Conservation (phyloP, 257 asterid species). For the Gardenia jasminoides region DNA sequence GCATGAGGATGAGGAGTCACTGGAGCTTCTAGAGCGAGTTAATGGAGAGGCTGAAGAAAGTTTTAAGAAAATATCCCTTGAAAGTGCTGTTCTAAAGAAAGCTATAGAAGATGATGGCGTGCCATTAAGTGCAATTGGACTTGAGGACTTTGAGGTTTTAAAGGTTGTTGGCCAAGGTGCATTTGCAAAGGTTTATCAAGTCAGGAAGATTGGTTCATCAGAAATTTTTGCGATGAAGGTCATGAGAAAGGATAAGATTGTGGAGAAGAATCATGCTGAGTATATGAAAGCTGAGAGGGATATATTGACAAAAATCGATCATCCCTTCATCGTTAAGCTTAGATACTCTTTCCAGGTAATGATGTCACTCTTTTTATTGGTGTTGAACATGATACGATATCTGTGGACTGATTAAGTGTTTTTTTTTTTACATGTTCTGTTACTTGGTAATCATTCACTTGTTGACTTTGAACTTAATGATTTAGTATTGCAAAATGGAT, state of each 20-base stretch:
- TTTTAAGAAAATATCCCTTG: slow-evolving; percentile 21
- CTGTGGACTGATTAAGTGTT: background rate
- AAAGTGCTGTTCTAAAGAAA: slow-evolving; percentile 22
- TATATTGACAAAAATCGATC: slow-evolving; percentile 62
- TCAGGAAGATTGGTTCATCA: slow-evolving; percentile 55
- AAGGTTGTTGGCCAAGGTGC: slow-evolving; percentile 87
- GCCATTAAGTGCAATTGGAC: slow-evolving; percentile 42
- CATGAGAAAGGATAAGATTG: slow-evolving; percentile 68
- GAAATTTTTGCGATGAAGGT: slow-evolving; percentile 84
- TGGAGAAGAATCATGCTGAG: slow-evolving; percentile 70
- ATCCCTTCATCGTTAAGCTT: slow-evolving; percentile 71
- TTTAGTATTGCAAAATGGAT: background rate
- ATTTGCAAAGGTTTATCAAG: slow-evolving; percentile 83
- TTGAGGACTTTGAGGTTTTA: slow-evolving; percentile 65
- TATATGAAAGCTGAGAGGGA: slow-evolving; percentile 85
- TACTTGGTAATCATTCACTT: background rate
- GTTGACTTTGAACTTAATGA: too few relatives aligned
- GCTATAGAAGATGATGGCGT: slow-evolving; percentile 18
- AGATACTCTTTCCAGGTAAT: slow-evolving; percentile 79
- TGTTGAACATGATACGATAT: too few relatives aligned
- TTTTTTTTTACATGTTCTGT: background rate
- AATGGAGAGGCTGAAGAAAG: slow-evolving; percentile 29
- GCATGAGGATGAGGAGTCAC: slow-evolving; percentile 39
- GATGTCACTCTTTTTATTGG: background rate
- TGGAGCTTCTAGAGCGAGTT: slow-evolving; percentile 31